Percentiles rank a stretch among this genome's conserved stretches.
phyloP scores from a whole-genome alignment of 202 grass and related monocot genomes.

The Saccharum hybrid region DNA sequence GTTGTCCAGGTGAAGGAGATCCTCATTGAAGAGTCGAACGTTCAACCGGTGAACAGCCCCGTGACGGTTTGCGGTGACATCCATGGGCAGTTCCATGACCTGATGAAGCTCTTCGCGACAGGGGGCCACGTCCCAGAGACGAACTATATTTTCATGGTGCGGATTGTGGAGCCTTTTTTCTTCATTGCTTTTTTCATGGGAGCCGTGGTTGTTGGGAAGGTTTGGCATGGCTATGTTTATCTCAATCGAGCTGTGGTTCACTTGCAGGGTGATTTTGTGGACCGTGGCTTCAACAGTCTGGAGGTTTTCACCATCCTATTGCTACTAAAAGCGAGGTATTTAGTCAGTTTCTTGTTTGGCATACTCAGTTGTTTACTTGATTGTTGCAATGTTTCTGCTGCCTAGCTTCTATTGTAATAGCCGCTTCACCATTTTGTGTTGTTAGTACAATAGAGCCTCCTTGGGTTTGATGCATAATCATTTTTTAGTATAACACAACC shows the following conservation, averaged over 20 bases:
- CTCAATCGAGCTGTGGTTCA: slow-evolving; percentile 8
- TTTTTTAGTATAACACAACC: not conserved
- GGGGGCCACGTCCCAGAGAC: slow-evolving; percentile 92
- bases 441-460: slow-evolving; percentile 23
- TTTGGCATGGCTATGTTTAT: slow-evolving; percentile 2
- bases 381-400: slow-evolving; percentile 38
- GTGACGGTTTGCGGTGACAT: slow-evolving; percentile 91
- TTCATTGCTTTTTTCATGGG: not conserved
- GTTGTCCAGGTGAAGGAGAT: slow-evolving; percentile 88
- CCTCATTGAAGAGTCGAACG: slow-evolving; percentile 96
- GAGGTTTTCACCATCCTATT: slow-evolving; percentile 98
- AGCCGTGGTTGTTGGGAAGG: not conserved
- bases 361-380: not conserved
- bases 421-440: slow-evolving; percentile 19
- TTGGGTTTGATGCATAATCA: not conserved
- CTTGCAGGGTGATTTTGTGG: slow-evolving; percentile 90
- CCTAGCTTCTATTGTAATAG: not conserved
- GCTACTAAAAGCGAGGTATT: slow-evolving; percentile 89
- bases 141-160: slow-evolving; percentile 99
- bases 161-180: slow-evolving; percentile 10
- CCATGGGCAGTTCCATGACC: slow-evolving; percentile 95
- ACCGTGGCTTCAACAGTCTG: slow-evolving; percentile 94
- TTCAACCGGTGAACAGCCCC: slow-evolving; percentile 95
- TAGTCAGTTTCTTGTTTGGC: not conserved
- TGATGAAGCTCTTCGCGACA: slow-evolving; percentile 96